phyloP scores from a whole-genome alignment of 768 basidiomycete genomes.

The Tylopilus vinaceipallidus region DNA sequence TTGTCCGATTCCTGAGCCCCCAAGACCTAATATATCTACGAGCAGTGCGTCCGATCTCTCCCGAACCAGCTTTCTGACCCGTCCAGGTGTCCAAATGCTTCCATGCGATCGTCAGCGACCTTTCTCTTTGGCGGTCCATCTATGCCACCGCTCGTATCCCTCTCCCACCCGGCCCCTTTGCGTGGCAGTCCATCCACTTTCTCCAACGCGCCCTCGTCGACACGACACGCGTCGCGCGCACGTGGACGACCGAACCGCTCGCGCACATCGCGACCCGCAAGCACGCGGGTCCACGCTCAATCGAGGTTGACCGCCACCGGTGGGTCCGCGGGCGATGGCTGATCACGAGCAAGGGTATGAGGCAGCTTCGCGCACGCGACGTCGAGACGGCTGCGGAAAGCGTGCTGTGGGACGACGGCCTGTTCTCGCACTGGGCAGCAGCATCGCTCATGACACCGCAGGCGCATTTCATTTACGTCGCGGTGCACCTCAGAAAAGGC shows the following conservation, averaged over 20 bases:
- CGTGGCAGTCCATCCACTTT: slow-evolving; percentile 18
- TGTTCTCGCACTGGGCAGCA: slow-evolving; percentile 9
- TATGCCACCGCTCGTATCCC: slow-evolving; percentile 10
- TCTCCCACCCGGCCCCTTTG: slow-evolving; percentile 20
- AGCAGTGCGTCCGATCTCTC: slow-evolving; percentile 4
- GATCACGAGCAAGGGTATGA: slow-evolving; percentile 16
- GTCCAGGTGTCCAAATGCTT: slow-evolving; percentile 18
- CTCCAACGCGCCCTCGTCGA: slow-evolving; percentile 18
- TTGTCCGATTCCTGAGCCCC: slow-evolving; percentile 4
- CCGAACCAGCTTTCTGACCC: background rate
- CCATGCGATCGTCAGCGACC: slow-evolving; percentile 8
- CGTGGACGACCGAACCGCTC: slow-evolving; percentile 15
- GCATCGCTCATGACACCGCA: slow-evolving; percentile 4
- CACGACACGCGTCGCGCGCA: slow-evolving; percentile 12
- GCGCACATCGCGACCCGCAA: slow-evolving; percentile 2
- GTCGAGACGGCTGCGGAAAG: slow-evolving; percentile 14
- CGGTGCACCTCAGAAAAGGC: slow-evolving; percentile 9
- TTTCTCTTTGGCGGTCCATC: slow-evolving; percentile 11
- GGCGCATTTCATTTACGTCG: slow-evolving; percentile 18
- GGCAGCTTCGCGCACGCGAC: slow-evolving; percentile 8
- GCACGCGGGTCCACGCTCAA: slow-evolving; percentile 7
- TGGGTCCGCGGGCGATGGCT: slow-evolving; percentile 23
- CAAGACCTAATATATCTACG: slow-evolving; percentile 15
- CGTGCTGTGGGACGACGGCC: slow-evolving; percentile 15
- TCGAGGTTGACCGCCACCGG: slow-evolving; percentile 6